These are phyloP conservation scores for Sugiyamaella qingdaonensis DNA, from an alignment of 805 yeast species.

Conservation along the genomic window DNA sequence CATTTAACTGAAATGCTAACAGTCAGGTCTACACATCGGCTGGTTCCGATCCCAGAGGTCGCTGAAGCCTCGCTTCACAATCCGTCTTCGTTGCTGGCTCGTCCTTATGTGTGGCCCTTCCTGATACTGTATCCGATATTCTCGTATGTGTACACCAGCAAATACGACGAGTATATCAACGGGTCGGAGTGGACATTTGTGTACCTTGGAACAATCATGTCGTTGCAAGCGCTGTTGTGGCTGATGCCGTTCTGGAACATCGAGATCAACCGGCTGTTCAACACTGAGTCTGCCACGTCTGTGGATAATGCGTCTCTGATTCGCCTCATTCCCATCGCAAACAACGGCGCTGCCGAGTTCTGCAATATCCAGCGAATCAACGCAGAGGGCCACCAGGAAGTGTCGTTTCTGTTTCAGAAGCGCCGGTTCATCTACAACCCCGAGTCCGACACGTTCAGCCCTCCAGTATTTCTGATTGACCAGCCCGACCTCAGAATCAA, in stretches of 20 bases:
- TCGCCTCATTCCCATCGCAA: slow-evolving; percentile 74
- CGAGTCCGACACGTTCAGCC: slow-evolving; percentile 54
- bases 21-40: slow-evolving; percentile 14
- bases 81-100: slow-evolving; percentile 53
- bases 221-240: slow-evolving; percentile 72
- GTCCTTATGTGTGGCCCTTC: slow-evolving; percentile 79
- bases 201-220: slow-evolving; percentile 65
- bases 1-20: neutral
- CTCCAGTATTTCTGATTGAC: slow-evolving; percentile 69
- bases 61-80: slow-evolving; percentile 68
- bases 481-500: slow-evolving; percentile 56
- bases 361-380: slow-evolving; percentile 53
- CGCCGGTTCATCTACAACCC: slow-evolving; percentile 75
- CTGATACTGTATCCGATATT: slow-evolving; percentile 62
- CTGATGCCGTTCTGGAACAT: slow-evolving; percentile 95
- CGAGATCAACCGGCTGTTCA: slow-evolving; percentile 61
- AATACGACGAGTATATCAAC: slow-evolving; percentile 76
- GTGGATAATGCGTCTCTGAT: slow-evolving; percentile 67
- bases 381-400: slow-evolving; percentile 57
- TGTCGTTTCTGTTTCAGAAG: slow-evolving; percentile 82
- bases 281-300: slow-evolving; percentile 51
- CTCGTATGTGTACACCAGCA: slow-evolving; percentile 54
- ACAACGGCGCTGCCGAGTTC: slow-evolving; percentile 82
- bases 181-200: slow-evolving; percentile 97
- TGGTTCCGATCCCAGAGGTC: slow-evolving; percentile 71